Conservation (phyloP, 2,329 filamentous ascomycete species). For the Microdochium nivale region DNA sequence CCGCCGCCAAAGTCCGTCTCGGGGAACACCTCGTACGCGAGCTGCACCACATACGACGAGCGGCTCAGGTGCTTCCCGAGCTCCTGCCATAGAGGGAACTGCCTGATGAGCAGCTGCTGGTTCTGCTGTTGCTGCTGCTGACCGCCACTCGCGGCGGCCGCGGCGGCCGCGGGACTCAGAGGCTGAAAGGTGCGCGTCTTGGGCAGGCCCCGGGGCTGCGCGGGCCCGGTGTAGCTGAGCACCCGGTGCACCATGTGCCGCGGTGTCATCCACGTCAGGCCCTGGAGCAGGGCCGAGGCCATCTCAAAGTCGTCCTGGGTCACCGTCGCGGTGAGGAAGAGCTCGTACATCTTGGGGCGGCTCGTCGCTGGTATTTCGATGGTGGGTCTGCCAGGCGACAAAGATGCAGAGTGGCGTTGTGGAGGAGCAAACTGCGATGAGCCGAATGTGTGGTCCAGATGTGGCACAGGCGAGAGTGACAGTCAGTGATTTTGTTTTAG, state of each 20-base stretch:
- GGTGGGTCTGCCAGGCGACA: too few relatives aligned
- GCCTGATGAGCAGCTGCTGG: background rate
- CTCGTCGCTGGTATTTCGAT: too few relatives aligned
- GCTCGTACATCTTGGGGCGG: slow-evolving; percentile 48
- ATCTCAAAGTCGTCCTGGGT: slow-evolving; percentile 37
- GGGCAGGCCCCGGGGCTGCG: slow-evolving; percentile 34
- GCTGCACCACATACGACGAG: slow-evolving; percentile 48
- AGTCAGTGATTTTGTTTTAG: too few relatives aligned
- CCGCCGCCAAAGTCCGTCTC: slow-evolving; percentile 36
- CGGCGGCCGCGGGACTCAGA: background rate
- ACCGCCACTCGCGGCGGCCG: background rate
- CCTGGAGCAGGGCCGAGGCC: slow-evolving; percentile 44
- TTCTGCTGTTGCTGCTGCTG: background rate
- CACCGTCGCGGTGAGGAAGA: slow-evolving; percentile 48
- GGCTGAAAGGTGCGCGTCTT: slow-evolving; percentile 19
- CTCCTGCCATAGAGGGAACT: slow-evolving; percentile 34
- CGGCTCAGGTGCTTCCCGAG: slow-evolving; percentile 44
- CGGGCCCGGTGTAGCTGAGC: slow-evolving; percentile 43
- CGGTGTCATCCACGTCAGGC: slow-evolving; percentile 47
- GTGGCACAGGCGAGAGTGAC: too few relatives aligned
- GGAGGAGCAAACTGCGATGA: too few relatives aligned
- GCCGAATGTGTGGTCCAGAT: too few relatives aligned
- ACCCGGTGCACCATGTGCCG: slow-evolving; percentile 40
- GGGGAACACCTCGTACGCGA: slow-evolving; percentile 43
- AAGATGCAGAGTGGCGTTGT: too few relatives aligned